phyloP scores from a whole-genome alignment of 225 moss, liverwort and hornwort species.

The Takakia lepidozioides region DNA sequence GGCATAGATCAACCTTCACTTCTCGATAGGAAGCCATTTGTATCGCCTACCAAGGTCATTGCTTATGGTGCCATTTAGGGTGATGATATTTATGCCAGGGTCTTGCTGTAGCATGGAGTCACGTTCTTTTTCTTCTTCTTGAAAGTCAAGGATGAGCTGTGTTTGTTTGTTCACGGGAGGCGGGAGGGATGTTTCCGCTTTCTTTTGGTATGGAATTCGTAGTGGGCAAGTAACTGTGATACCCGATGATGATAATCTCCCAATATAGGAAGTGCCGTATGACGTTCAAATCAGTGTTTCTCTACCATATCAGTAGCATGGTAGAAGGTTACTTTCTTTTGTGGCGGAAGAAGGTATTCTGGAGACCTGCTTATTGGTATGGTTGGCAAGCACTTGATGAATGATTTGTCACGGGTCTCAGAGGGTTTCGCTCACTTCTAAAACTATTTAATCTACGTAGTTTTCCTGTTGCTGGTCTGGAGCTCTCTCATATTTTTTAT shows the following conservation, averaged over 20 bases:
- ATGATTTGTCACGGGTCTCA: conserved; percentile 68
- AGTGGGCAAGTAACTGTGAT: no score
- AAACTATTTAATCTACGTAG: no score
- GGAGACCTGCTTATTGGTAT: no score
- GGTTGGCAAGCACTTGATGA: conserved; percentile 9
- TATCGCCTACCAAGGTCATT: no score
- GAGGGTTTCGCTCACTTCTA: conserved; percentile 17
- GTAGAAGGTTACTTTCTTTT: no score
- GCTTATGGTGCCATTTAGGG: conserved; percentile 39
- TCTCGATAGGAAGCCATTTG: conserved; percentile 63
- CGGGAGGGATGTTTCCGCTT: neutral
- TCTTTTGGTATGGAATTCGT: conserved; percentile 4
- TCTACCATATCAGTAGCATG: no score
- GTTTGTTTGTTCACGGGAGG: no score
- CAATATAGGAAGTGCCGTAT: conserved; percentile 78
- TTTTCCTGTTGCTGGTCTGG: no score
- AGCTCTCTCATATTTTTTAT: neutral
- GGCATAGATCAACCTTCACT: conserved; percentile 20
- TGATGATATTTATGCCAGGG: conserved; percentile 45
- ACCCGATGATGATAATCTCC: conserved; percentile 43
- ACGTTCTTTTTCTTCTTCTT: no score
- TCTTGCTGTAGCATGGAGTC: no score
- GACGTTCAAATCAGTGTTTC: conserved; percentile 24
- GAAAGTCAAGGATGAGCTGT: no score
- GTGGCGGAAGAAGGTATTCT: no score